phyloP scores from a whole-genome alignment of 805 yeast genomes.

The Myxozyma neglecta region DNA sequence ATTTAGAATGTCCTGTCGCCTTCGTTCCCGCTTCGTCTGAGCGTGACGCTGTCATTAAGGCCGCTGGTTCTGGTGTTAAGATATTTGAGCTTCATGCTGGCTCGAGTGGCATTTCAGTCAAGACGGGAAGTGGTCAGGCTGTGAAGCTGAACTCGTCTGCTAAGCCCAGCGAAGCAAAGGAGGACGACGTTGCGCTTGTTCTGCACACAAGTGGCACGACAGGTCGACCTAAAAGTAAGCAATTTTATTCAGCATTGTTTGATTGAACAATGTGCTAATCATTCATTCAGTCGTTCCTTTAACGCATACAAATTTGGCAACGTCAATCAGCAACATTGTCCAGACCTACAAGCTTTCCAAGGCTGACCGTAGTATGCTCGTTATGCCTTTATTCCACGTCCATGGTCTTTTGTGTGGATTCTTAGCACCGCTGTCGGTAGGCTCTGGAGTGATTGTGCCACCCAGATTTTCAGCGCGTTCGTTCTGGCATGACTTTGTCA shows the following conservation, averaged over 20 bases:
- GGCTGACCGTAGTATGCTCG: slow-evolving; percentile 58
- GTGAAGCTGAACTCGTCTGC: slow-evolving; percentile 46
- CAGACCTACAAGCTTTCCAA: slow-evolving; percentile 55
- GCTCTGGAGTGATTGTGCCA: slow-evolving; percentile 60
- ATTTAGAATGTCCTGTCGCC: slow-evolving; percentile 57
- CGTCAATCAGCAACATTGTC: slow-evolving; percentile 59
- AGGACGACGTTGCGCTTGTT: slow-evolving; percentile 59
- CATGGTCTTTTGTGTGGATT: slow-evolving; percentile 72
- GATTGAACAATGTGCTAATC: not conserved
- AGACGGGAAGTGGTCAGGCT: not conserved
- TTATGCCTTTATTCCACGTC: slow-evolving; percentile 78
- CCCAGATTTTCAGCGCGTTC: slow-evolving; percentile 56
- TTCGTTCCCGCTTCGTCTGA: slow-evolving; percentile 57
- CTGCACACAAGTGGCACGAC: slow-evolving; percentile 77
- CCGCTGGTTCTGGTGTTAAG: slow-evolving; percentile 44
- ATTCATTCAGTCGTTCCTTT: slow-evolving; percentile 56
- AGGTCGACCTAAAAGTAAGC: slow-evolving; percentile 58
- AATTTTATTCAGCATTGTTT: not conserved
- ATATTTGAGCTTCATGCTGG: slow-evolving; percentile 11
- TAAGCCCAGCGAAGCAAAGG: slow-evolving; percentile 14
- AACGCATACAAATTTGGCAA: slow-evolving; percentile 61
- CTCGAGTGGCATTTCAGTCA: not conserved
- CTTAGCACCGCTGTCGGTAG: slow-evolving; percentile 60
- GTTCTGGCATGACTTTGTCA: slow-evolving; percentile 61
- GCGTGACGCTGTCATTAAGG: slow-evolving; percentile 48